Evolutionary conservation across 2,329 filamentous ascomycete species (phyloP).

Genomic region (Dothideomycetes sp.): DNA sequence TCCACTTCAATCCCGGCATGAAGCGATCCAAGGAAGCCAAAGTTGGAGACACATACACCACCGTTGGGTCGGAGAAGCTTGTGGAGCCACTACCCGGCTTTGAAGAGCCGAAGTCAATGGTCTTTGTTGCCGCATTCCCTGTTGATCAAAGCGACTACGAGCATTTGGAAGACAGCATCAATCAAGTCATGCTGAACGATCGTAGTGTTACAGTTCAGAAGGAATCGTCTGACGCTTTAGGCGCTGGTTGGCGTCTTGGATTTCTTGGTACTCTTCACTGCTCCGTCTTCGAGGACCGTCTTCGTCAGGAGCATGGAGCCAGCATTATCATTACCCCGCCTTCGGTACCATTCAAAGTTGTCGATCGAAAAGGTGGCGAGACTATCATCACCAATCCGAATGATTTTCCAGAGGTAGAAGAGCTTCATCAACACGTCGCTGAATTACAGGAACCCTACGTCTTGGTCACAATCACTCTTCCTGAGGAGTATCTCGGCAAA

Average conservation of each 20-base stretch:
- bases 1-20: conserved; percentile 98
- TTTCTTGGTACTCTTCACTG: conserved; percentile 96
- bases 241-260: conserved; percentile 85
- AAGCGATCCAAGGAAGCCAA: conserved; percentile 93
- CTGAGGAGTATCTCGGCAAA: conserved; percentile 85
- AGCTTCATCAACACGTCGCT: conserved; percentile 41
- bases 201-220: conserved; percentile 89
- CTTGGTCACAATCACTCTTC: conserved; percentile 73
- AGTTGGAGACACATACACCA: conserved; percentile 90
- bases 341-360: conserved; percentile 80
- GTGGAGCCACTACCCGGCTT: conserved; percentile 84
- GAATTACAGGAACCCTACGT: conserved; percentile 68
- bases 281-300: conserved; percentile 94
- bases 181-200: conserved; percentile 87
- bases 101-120: conserved; percentile 96
- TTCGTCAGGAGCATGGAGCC: conserved; percentile 87
- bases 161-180: conserved; percentile 85
- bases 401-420: conserved; percentile 69
- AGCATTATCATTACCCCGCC: conserved; percentile 96
- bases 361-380: conserved; percentile 68
- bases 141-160: conserved; percentile 81
- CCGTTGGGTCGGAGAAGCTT: conserved; percentile 59
- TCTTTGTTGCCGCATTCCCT: conserved; percentile 94
- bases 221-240: conserved; percentile 85
- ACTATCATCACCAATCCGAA: conserved; percentile 75